Percentiles rank a stretch among this genome's conserved stretches.
Evolutionary conservation across 352 stramenopile genomes (phyloP).

Genomic region (Pythium vanterpoolii): DNA sequence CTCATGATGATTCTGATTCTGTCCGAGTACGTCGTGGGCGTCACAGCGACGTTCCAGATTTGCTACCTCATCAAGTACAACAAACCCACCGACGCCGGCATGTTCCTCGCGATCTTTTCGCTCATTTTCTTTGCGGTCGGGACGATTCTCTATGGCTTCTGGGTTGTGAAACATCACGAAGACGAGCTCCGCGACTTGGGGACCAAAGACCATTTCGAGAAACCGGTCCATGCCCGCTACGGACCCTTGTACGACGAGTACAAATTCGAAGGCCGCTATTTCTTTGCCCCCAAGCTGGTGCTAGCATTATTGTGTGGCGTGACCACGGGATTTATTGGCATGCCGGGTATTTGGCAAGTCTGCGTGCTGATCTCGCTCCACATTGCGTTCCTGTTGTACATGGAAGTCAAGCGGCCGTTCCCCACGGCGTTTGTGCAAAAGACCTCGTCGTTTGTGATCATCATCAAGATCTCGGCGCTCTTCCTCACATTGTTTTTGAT

Average conservation of each 20-base stretch:
- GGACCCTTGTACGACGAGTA: slow-evolving; percentile 86
- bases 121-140: slow-evolving; percentile 72
- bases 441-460: slow-evolving; percentile 85
- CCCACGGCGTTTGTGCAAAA: slow-evolving; percentile 80
- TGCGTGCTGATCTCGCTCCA: slow-evolving; percentile 70
- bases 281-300: slow-evolving; percentile 83
- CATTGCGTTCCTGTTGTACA: slow-evolving; percentile 76
- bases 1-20: slow-evolving; percentile 85
- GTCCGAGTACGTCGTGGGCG: slow-evolving; percentile 80
- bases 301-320: slow-evolving; percentile 71
- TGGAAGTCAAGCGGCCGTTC: slow-evolving; percentile 84
- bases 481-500: slow-evolving; percentile 82
- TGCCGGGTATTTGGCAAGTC: slow-evolving; percentile 73
- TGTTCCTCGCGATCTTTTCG: slow-evolving; percentile 63
- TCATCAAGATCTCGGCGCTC: slow-evolving; percentile 87
- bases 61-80: slow-evolving; percentile 73
- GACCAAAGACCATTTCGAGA: slow-evolving; percentile 84
- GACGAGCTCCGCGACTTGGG: slow-evolving; percentile 77
- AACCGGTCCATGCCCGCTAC: slow-evolving; percentile 76
- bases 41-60: slow-evolving; percentile 84
- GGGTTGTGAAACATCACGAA: slow-evolving; percentile 72
- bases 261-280: slow-evolving; percentile 83
- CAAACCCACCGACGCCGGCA: slow-evolving; percentile 42
- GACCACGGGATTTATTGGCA: slow-evolving; percentile 79
- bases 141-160: slow-evolving; percentile 74